Percentiles rank a stretch among this genome's conserved stretches.
These are phyloP conservation scores for Globisporangium barbulae DNA, from an alignment of 352 stramenopile species.

Conservation along the genomic window DNA sequence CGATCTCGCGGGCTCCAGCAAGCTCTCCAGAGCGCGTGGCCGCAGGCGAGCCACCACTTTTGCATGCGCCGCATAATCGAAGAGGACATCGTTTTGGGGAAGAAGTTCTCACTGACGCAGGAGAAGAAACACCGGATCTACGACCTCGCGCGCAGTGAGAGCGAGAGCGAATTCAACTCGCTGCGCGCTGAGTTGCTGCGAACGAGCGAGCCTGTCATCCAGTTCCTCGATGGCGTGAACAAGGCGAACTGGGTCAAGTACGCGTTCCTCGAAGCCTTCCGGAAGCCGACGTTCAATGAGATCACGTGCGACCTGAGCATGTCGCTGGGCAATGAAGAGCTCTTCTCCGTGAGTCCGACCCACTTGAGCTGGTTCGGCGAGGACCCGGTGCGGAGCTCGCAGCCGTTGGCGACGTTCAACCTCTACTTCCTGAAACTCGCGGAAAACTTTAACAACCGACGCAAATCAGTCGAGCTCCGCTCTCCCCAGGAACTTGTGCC, in stretches of 20 bases:
- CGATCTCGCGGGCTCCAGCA: constrained; percentile 48
- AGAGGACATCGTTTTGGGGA: constrained; percentile 54
- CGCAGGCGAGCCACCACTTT: constrained; percentile 58
- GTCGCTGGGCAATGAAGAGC: constrained; percentile 35
- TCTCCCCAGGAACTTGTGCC: constrained; percentile 61
- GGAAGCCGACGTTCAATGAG: constrained; percentile 68
- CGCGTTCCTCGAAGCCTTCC: constrained; percentile 62
- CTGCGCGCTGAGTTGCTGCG: constrained; percentile 46
- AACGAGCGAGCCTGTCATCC: constrained; percentile 48
- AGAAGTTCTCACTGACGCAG: constrained; percentile 56
- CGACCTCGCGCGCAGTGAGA: constrained; percentile 64
- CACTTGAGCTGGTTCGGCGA: constrained; percentile 63
- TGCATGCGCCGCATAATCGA: constrained; percentile 75
- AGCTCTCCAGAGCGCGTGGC: constrained; percentile 49
- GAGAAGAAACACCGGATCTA: constrained; percentile 74
- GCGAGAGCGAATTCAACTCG: constrained; percentile 63
- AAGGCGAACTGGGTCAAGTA: constrained; percentile 75
- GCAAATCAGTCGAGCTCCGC: constrained; percentile 48
- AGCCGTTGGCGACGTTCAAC: constrained; percentile 62
- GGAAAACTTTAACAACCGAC: constrained; percentile 65
- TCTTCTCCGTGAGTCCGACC: constrained; percentile 33
- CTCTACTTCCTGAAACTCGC: constrained; percentile 74
- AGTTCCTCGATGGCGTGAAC: constrained; percentile 56
- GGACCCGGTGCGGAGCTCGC: constrained; percentile 52
- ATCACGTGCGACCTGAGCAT: constrained; percentile 63